phyloP scores from a whole-genome alignment of 2,329 filamentous ascomycete species.

The Aspergillus hiratsukae region DNA sequence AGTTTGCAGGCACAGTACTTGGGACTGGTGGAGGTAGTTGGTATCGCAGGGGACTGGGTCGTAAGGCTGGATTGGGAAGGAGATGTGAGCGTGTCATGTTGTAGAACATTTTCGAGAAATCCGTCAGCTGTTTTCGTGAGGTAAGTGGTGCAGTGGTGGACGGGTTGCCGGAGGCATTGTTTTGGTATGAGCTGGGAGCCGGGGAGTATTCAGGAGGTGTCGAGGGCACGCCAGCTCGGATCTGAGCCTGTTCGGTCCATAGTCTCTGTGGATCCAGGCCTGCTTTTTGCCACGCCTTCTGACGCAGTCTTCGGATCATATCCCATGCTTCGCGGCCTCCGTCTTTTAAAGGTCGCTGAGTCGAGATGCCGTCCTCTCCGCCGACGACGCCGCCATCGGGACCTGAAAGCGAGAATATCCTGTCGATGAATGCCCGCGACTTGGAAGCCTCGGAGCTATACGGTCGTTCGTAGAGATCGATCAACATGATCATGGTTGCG shows the following conservation, averaged over 20 bases:
- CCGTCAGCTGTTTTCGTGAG: conserved; percentile 18
- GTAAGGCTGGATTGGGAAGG: conserved; percentile 17
- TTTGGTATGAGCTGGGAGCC: conserved; percentile 10
- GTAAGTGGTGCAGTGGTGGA: conserved; percentile 8
- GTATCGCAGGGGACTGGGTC: conserved; percentile 24
- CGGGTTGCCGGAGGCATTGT: conserved; percentile 1
- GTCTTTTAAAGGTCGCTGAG: conserved; percentile 42
- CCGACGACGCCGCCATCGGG: conserved; percentile 45
- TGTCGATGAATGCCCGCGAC: conserved; percentile 45
- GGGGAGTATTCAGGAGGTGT: conserved; percentile 15
- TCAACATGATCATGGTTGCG: conserved; percentile 42
- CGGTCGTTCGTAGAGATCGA: conserved; percentile 46
- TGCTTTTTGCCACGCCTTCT: conserved; percentile 47
- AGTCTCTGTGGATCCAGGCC: conserved; percentile 43
- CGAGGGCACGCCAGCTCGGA: conserved; percentile 31
- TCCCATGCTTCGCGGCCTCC: conserved; percentile 48
- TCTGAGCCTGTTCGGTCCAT: conserved; percentile 46
- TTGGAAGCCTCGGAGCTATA: conserved; percentile 41
- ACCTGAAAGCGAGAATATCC: conserved; percentile 43
- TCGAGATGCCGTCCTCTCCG: conserved; percentile 42
- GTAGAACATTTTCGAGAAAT: conserved; percentile 34
- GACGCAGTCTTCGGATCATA: conserved; percentile 44
- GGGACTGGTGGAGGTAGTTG: conserved; percentile 14
- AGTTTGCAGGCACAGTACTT: conserved; percentile 5
- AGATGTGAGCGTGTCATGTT: conserved; percentile 32